Evolutionary conservation across 2,329 filamentous ascomycete genomes (phyloP).

Genomic region (Fusarium penzigii): DNA sequence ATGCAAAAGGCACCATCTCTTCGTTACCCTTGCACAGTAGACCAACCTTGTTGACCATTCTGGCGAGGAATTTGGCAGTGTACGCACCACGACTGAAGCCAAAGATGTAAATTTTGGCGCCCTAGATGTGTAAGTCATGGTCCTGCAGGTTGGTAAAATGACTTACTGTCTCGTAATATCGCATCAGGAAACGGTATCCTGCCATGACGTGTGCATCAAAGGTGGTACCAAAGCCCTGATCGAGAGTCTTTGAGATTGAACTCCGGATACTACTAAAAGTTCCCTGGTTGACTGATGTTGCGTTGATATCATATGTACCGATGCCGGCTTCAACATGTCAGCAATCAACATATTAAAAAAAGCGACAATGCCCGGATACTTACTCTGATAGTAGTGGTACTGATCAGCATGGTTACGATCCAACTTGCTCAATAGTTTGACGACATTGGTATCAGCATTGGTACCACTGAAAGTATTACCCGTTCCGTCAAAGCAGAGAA

Average conservation of each 20-base stretch:
- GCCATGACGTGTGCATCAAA: constrained; percentile 54
- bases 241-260: constrained; percentile 41
- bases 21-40: constrained; percentile 54
- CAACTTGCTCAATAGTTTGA: constrained; percentile 50
- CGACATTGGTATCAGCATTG: constrained; percentile 53
- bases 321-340: constrained; percentile 42
- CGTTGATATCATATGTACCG: constrained; percentile 49
- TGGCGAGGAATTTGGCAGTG: constrained; percentile 53
- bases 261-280: constrained; percentile 36
- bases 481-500: constrained; percentile 52
- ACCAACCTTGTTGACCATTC: constrained; percentile 51
- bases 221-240: constrained; percentile 46
- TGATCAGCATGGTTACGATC: constrained; percentile 46
- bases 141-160: rapidly evolving
- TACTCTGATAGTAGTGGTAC: constrained; percentile 52
- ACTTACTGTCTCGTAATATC: constrained; percentile 47
- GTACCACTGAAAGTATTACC: constrained; percentile 48
- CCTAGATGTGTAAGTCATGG: constrained; percentile 26
- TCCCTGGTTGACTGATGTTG: constrained; percentile 42
- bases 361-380: constrained; percentile 6
- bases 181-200: constrained; percentile 57
- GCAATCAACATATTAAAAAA: background rate
- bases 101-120: constrained; percentile 55
- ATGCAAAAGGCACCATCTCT: constrained; percentile 55
- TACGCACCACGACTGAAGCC: constrained; percentile 55